Evolutionary conservation across 2,329 filamentous ascomycete species (phyloP).

Genomic region (Apiospora arundinis): DNA sequence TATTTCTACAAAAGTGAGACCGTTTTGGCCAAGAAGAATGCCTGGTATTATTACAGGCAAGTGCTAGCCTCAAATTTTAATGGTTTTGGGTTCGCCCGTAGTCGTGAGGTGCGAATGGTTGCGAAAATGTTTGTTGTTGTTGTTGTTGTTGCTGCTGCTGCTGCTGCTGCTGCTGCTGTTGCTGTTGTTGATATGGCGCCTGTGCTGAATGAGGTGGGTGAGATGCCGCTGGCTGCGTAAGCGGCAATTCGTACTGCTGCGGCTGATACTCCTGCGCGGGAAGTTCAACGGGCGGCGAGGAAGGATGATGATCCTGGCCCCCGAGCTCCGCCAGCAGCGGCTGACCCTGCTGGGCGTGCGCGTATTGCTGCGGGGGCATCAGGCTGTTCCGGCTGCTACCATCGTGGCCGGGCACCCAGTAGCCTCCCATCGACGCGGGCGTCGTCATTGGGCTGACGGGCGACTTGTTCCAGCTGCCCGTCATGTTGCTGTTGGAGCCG

Average conservation of each 20-base stretch:
- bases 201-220: not conserved
- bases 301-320: not conserved
- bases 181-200: not conserved
- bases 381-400: not conserved
- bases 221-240: not conserved
- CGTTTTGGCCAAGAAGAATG: not conserved
- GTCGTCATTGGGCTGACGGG: not conserved
- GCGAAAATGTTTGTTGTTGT: too few relatives aligned
- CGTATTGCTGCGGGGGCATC: not conserved
- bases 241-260: not conserved
- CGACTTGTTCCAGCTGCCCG: constrained; percentile 3
- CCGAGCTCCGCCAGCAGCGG: constrained; percentile 24
- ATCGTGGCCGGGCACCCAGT: not conserved
- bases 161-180: too few relatives aligned
- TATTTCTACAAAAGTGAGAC: not conserved
- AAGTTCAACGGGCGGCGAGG: constrained; percentile 21
- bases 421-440: not conserved
- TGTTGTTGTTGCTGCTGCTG: too few relatives aligned
- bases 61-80: not conserved
- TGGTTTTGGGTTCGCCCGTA: not conserved
- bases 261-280: not conserved
- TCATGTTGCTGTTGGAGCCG: not conserved
- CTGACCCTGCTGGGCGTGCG: constrained; percentile 19
- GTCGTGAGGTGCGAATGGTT: not conserved
- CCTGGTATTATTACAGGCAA: not conserved